Evolutionary conservation across 2,329 filamentous ascomycete species (phyloP), one percentile per base, ranked within the genome.

Genomic region (Xylariaceae sp.): DNA sequence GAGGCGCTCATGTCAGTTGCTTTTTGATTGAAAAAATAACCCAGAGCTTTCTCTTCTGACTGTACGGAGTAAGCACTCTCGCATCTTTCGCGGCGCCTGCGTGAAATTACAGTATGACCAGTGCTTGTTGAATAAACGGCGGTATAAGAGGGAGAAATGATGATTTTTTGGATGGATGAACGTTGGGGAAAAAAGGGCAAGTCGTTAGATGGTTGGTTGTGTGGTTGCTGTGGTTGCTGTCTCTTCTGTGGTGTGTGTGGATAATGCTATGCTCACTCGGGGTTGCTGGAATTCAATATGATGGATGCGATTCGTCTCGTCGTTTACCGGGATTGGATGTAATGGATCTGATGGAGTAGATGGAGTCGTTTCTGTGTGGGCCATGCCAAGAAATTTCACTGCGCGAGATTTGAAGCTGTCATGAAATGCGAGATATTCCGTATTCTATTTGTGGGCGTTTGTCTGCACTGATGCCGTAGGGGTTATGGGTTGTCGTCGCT

Each of bases 281-380:
- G 63, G 23, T 30, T 30, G 23, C 23, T 30, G 23, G 23, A 30
- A 42, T 42, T 42, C 37, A 30, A 42, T 42, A 42, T 42, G 37
- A 9, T 42, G 9, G 37, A 9, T 42, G 37, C 37, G 37, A 13
- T 60, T 68, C 62, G 57, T 67, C 59, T 67, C 65, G 65, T 69
- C 63, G 64, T 65, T 66, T 61, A 64, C 67, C 64, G 62, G 61
- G 61, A 59, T 47, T 42, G 37, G 37, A 39, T 39, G 37, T 39
- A 11, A 39, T 39, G 37, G 37, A 39, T 56, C 17, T 30, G 62
- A 23, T 52, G 37, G 51, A 55, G n/a, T 42, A 54, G 18, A 66
- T 52, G 48, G 53, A 57, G 51, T 58, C 59, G 59, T 62, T 50
- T 51, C n/a, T 45, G 10, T 45, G 10, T 45, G 56, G 39, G 39